Evolutionary conservation across 2,329 filamentous ascomycete genomes (phyloP).

Genomic region (Cladophialophora carrionii): DNA sequence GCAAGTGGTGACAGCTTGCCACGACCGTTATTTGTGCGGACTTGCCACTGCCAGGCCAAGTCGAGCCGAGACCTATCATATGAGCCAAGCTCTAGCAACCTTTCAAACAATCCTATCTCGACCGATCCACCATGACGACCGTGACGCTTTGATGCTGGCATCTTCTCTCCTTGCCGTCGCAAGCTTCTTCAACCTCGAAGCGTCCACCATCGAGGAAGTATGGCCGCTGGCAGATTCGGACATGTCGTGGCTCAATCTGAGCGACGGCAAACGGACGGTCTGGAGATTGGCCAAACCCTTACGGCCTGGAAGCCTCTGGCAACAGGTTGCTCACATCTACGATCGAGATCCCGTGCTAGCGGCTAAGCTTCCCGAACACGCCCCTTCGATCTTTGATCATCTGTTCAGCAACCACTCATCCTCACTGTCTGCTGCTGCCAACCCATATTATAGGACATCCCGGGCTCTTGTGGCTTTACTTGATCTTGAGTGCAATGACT

Average conservation of each 20-base stretch:
- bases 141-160: slow-evolving; percentile 39
- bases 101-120: slow-evolving; percentile 25
- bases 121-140: slow-evolving; percentile 21
- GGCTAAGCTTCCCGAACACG: not conserved
- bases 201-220: slow-evolving; percentile 48
- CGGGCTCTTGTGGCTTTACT: slow-evolving; percentile 45
- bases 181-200: slow-evolving; percentile 49
- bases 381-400: slow-evolving; percentile 28
- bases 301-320: slow-evolving; percentile 50
- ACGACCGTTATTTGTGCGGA: slow-evolving; percentile 53
- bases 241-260: slow-evolving; percentile 63
- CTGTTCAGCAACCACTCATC: slow-evolving; percentile 17
- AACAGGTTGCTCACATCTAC: slow-evolving; percentile 7
- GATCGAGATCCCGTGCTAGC: not conserved
- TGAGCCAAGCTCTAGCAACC: slow-evolving; percentile 43
- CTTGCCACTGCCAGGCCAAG: slow-evolving; percentile 27
- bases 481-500: slow-evolving; percentile 43
- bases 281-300: slow-evolving; percentile 57
- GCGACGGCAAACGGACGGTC: slow-evolving; percentile 59
- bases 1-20: slow-evolving; percentile 57
- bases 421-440: slow-evolving; percentile 23
- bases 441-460: slow-evolving; percentile 46
- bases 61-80: slow-evolving; percentile 52
- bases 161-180: slow-evolving; percentile 47
- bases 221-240: slow-evolving; percentile 62